Conservation (phyloP, 441 rosid species). For the Euphorbia schlechtendalii region DNA sequence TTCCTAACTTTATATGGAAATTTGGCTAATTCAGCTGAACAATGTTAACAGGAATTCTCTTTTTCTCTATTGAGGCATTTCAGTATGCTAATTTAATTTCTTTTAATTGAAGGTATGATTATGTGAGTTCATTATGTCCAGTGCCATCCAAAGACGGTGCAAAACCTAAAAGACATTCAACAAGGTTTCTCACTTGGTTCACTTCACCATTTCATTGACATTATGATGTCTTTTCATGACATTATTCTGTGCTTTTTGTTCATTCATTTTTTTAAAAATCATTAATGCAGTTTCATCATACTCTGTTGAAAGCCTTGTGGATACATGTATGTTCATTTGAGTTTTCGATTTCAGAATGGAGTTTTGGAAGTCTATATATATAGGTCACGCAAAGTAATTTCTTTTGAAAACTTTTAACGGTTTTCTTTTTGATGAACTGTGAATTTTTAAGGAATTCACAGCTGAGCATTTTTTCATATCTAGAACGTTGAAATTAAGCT, state of each 20-base stretch:
- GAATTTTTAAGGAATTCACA: too few species aligned
- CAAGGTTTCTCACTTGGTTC: constrained; percentile 35
- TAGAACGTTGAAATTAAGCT: too few species aligned
- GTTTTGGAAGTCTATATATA: not conserved
- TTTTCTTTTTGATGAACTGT: not conserved
- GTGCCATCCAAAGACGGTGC: constrained; percentile 32
- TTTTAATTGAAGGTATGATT: constrained; percentile 44
- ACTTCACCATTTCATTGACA: constrained; percentile 10
- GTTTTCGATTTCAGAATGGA: not conserved
- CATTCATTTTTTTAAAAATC: not conserved
- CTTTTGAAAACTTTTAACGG: not conserved
- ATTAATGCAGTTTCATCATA: not conserved
- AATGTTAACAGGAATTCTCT: not conserved
- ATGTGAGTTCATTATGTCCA: constrained; percentile 61
- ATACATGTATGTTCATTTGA: not conserved
- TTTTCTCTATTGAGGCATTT: constrained; percentile 13
- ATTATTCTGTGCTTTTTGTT: not conserved
- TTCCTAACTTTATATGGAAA: too few species aligned
- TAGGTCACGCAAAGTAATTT: too few species aligned
- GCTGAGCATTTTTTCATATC: too few species aligned
- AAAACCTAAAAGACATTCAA: constrained; percentile 35
- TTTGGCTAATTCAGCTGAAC: too few species aligned
- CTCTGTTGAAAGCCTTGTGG: not conserved
- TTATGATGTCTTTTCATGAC: constrained; percentile 1
- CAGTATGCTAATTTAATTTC: constrained; percentile 11